A percentile compares a stretch with the other conserved stretches of the same genome.
Evolutionary conservation across 2,329 filamentous ascomycete genomes (phyloP).

Genomic region (Epichloe sibirici): DNA sequence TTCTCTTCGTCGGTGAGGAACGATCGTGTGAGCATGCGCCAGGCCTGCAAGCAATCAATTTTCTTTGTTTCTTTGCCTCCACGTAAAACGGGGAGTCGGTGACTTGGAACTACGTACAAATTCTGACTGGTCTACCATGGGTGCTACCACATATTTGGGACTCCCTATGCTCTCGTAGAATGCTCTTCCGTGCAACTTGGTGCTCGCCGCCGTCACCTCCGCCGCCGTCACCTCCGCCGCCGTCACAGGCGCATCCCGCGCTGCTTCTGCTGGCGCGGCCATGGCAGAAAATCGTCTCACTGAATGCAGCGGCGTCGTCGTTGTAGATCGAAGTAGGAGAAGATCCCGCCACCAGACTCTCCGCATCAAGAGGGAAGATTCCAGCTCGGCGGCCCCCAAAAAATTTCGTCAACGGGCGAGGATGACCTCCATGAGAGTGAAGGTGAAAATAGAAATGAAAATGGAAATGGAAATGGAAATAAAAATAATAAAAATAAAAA

Average conservation of each 20-base stretch:
- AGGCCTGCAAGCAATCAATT: conserved; percentile 50
- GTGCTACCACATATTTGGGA: conserved; percentile 80
- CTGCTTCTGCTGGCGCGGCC: conserved; percentile 12
- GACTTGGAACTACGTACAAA: conserved; percentile 55
- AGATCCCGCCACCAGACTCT: not conserved
- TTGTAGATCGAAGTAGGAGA: not conserved
- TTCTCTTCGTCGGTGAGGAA: conserved; percentile 61
- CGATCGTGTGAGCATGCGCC: conserved; percentile 90
- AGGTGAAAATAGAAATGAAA: not conserved
- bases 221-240: conserved; percentile 6
- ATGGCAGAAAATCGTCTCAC: conserved; percentile 19
- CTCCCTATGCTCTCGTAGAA: conserved; percentile 94
- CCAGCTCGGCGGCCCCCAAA: not conserved
- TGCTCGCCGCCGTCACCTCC: conserved; percentile 23
- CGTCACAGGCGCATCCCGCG: conserved; percentile 9
- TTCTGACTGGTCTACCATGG: conserved; percentile 98
- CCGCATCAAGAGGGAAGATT: conserved; percentile 1
- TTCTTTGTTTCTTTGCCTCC: not conserved
- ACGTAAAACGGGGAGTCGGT: not conserved
- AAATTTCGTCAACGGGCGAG: not conserved
- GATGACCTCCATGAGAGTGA: not conserved
- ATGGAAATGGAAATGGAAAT: not conserved
- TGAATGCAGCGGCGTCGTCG: not conserved
- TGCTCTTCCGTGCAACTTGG: conserved; percentile 68
- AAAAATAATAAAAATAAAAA: not conserved